Evolutionary conservation across 768 basidiomycete species (phyloP), one percentile per base, ranked within the genome.

Genomic region (Mycena capillaripes): DNA sequence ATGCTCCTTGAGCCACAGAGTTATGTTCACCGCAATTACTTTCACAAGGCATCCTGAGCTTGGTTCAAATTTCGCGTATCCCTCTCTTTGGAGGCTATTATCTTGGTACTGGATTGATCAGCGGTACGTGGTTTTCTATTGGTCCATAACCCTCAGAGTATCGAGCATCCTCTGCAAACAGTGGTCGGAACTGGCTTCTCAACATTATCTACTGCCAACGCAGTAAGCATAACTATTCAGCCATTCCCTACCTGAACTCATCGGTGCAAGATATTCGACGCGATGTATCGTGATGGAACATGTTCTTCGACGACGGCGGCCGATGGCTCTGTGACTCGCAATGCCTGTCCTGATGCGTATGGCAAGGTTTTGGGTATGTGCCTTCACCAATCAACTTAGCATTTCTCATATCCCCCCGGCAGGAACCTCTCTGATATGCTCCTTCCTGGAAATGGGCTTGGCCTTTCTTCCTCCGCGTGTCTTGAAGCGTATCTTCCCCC

Each of bases 351-450:
- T 0, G 93, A 95, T 65, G 94, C 94, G 0, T 96, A 93, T 76
- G 94, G 95, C 27, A 92, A 88, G 82, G 83, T 95, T 4, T 86
- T 95, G 32, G 92, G 94, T 90, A 75, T 52, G 83, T 74, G 19
- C 10, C 3, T 16, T 4, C 1, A 9, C 6, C 0, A 56, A n/a
- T 25, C n/a, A 19, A 8, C 21, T 46, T 12, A 17, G 14, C 69
- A 14, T 17, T 30, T 6, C 10, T 50, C 25, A 30, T n/a, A n/a
- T 34, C 16, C 63, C 1, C 0, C 3, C 6, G 3, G 12, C 73
- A 92, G 93, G 93, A 14, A 94, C 95, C 0, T 91, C 92, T 0
- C 83, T 95, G 25, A 88, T 95, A 70, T 95, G 93, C 76, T 89
- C 92, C 1, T 90, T 96, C 82, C 87, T 95, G 50, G 93, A 95